A percentile compares a stretch with the other conserved stretches of the same genome.
Conservation (phyloP, 768 basidiomycete genomes). For the Nevesoporus exiguus region DNA sequence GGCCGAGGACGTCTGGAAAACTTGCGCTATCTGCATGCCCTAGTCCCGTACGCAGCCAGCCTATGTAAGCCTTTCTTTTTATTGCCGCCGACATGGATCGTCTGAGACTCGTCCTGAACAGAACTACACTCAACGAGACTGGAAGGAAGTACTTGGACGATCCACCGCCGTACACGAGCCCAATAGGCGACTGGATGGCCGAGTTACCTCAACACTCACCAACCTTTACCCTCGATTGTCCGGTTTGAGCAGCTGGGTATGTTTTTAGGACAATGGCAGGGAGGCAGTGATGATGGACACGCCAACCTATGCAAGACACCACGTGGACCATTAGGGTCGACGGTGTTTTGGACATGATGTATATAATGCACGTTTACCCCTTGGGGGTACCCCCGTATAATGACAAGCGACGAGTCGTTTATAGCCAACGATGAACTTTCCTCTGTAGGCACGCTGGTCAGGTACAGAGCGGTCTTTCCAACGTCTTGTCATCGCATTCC, state of each 20-base stretch:
- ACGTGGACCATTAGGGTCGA: too few relatives aligned
- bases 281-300: not conserved
- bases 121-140: not conserved
- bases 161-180: not conserved
- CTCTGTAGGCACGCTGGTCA: too few relatives aligned
- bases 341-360: too few relatives aligned
- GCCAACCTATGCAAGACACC: not conserved
- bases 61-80: not conserved
- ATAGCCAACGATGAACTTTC: not conserved
- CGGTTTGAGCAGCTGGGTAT: not conserved
- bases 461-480: not conserved
- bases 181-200: not conserved
- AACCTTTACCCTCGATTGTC: too few relatives aligned
- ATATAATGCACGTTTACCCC: too few relatives aligned
- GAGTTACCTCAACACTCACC: not conserved
- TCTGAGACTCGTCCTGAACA: not conserved
- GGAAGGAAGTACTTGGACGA: not conserved
- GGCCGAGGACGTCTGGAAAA: not conserved
- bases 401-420: too few relatives aligned
- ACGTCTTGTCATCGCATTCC: not conserved
- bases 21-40: not conserved
- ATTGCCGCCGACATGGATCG: not conserved
- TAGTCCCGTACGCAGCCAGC: not conserved
- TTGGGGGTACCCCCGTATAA: too few relatives aligned
- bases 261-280: too few relatives aligned